Percentiles rank a stretch among this genome's conserved stretches.
Evolutionary conservation across 1,139 yeast genomes (phyloP).

Genomic region (Taphrina wiesneri): DNA sequence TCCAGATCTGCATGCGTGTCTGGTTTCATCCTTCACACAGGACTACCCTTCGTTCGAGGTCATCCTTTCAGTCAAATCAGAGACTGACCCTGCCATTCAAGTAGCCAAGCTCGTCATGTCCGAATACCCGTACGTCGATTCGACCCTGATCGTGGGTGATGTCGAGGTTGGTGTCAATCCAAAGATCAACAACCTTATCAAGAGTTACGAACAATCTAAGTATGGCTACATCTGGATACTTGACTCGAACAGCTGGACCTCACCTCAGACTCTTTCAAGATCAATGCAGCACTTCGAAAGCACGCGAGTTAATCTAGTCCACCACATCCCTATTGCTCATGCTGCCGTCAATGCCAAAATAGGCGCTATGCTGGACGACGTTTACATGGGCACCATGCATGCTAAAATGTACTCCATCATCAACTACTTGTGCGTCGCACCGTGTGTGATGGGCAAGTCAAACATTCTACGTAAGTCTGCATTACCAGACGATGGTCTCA

Average conservation of each 20-base stretch:
- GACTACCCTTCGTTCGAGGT: constrained; percentile 71
- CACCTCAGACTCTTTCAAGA: constrained; percentile 63
- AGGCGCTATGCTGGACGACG: constrained; percentile 80
- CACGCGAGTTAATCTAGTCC: constrained; percentile 62
- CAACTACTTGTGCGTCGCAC: constrained; percentile 74
- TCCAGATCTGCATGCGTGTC: constrained; percentile 67
- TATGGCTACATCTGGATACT: constrained; percentile 81
- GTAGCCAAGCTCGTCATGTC: constrained; percentile 55
- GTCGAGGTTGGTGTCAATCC: constrained; percentile 78
- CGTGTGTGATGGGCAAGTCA: constrained; percentile 93
- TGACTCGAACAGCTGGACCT: constrained; percentile 84
- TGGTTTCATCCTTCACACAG: constrained; percentile 69
- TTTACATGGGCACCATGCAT: constrained; percentile 81
- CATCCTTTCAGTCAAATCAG: constrained; percentile 70
- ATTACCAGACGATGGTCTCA: constrained; percentile 57
- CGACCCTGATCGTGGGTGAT: constrained; percentile 58
- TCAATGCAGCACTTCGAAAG: constrained; percentile 60
- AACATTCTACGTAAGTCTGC: constrained; percentile 72
- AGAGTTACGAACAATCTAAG: constrained; percentile 68
- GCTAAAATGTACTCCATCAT: constrained; percentile 79
- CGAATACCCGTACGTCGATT: constrained; percentile 60
- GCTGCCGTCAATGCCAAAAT: constrained; percentile 41
- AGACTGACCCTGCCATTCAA: constrained; percentile 64
- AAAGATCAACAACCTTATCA: constrained; percentile 78
- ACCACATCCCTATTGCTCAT: constrained; percentile 65